Base-by-base conservation (phyloP, 345 rosid genomes). In the Conringia planisiliqua region DNA sequence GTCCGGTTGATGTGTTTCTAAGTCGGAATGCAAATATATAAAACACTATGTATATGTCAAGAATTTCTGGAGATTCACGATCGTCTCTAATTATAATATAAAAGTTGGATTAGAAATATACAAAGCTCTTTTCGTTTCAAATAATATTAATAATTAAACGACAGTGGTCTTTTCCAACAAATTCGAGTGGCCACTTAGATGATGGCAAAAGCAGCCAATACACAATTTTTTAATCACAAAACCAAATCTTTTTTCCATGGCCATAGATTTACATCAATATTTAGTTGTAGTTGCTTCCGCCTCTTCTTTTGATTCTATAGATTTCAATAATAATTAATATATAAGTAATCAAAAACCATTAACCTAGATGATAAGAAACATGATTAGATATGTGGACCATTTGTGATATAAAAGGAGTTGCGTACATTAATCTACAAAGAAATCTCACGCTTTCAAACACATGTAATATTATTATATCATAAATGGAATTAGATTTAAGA, bases 141-240 rank as follows among this genome's bases (percentile, higher is more conserved):
- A 57, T 24, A 66, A 55, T 39, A 57, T 35, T 76, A 70, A 36
- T 68, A 42, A 56, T 63, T 55, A 10, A 44, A 70, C 54, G 16
- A 63, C 57, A 78, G 55, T 78, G 77, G 62, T 78, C 73, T 78
- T 78, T 78, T 66, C 81, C 81, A 78, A 78, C 77, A 71, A 72
- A 78, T 78, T 78, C 69, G 72, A 78, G 69, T 78, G 81, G 77
- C 63, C 76, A 71, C 72, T 71, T 58, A 78, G 73, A 71, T 40
- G 56, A 50, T 66, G 66, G 57, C 39, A 65, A 78, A 78, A 71
- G 68, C 62, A 66, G 62, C 68, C 68, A 66, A 58, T 50, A 30
- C 47, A 57, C 48, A 27, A 47, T 71, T 56, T 57, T 71, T 65
- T 47, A 26, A 65, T 71, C 56, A 47, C 68, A 30, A 64, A 38